Percentiles rank a stretch among this genome's conserved stretches.
phyloP scores from a whole-genome alignment of 2,329 filamentous ascomycete genomes.

The Teratosphaeriaceae sp. region DNA sequence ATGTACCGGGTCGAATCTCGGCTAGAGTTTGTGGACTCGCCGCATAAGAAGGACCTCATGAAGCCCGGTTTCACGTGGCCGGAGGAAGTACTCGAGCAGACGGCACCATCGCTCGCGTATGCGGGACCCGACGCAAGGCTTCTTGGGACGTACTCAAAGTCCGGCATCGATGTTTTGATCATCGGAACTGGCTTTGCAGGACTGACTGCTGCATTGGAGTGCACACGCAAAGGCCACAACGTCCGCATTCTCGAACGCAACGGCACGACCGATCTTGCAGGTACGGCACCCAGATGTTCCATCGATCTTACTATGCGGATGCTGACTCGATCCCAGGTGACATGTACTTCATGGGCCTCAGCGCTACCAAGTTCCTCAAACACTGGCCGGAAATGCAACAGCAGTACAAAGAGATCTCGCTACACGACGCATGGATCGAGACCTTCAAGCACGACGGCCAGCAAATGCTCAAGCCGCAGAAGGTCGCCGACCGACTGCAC shows the following conservation, averaged over 20 bases:
- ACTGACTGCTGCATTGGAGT: constrained; percentile 14
- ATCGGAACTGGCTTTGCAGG: constrained; percentile 14
- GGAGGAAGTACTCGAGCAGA: too few relatives aligned
- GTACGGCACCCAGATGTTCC: too few relatives aligned
- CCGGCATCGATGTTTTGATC: too few relatives aligned
- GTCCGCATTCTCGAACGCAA: constrained; percentile 8
- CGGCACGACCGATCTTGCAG: too few relatives aligned
- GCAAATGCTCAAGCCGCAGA: constrained; percentile 13
- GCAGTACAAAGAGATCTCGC: constrained; percentile 21
- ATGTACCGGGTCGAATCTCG: too few relatives aligned
- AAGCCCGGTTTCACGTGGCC: too few relatives aligned
- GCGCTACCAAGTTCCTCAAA: constrained; percentile 47
- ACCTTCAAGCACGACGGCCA: constrained; percentile 9
- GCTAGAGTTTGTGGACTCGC: too few relatives aligned
- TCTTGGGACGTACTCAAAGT: too few relatives aligned
- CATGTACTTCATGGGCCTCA: constrained; percentile 42
- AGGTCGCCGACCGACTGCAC: constrained; percentile 11
- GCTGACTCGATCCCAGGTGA: constrained; percentile 12
- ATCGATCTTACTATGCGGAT: too few relatives aligned
- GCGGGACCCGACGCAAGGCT: too few relatives aligned
- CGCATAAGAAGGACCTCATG: too few relatives aligned
- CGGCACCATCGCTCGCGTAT: too few relatives aligned
- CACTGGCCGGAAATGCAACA: constrained; percentile 47
- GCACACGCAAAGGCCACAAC: constrained; percentile 13
- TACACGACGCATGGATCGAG: constrained; percentile 11